These are phyloP conservation scores for Trichosporon inkin DNA, from an alignment of 1,284 basidiomycete genomes.

Conservation along the genomic window DNA sequence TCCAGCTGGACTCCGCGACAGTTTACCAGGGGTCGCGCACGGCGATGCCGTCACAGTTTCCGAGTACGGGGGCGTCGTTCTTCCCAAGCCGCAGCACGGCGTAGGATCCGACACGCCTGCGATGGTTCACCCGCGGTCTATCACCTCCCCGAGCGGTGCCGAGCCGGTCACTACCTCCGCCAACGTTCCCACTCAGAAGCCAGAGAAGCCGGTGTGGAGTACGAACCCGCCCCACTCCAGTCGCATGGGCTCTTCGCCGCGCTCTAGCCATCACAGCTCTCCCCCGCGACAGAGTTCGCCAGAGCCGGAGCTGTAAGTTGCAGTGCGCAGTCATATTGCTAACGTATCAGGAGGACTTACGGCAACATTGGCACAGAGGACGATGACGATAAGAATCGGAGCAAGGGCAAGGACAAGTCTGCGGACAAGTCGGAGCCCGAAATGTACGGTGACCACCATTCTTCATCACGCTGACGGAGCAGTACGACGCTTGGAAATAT, in stretches of 20 bases:
- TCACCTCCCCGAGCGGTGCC: not conserved
- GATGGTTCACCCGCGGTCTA: not conserved
- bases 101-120: not conserved
- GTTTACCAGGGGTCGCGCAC: not conserved
- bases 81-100: too few relatives aligned
- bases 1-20: slow-evolving; percentile 9
- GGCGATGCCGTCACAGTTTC: not conserved
- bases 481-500: not conserved
- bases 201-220: slow-evolving; percentile 27
- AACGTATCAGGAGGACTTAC: not conserved
- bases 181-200: slow-evolving; percentile 10
- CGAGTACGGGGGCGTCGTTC: not conserved
- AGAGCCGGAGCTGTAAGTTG: not conserved
- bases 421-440: not conserved
- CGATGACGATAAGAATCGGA: not conserved
- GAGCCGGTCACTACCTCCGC: not conserved
- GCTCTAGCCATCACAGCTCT: not conserved
- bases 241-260: not conserved
- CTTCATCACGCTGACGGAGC: not conserved
- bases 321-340: not conserved
- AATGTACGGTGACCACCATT: not conserved
- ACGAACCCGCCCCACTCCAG: slow-evolving; percentile 27
- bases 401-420: not conserved
- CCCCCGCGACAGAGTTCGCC: not conserved
- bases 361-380: not conserved